phyloP scores from a whole-genome alignment of 2,329 filamentous ascomycete genomes.

The Trichoderma sp. region DNA sequence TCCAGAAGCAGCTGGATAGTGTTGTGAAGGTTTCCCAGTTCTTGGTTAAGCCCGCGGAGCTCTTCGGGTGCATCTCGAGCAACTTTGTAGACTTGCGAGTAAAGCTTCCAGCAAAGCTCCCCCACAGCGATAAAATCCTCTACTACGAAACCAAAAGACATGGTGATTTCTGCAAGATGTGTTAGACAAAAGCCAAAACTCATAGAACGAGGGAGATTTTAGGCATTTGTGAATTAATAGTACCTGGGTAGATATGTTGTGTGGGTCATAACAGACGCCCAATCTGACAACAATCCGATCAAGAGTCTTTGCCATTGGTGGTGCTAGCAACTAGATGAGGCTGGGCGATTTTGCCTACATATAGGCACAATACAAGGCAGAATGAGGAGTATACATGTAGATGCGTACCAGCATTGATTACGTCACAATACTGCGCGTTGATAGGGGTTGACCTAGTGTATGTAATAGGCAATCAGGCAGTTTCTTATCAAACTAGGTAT shows the following conservation, averaged over 20 bases:
- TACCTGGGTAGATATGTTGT: background rate
- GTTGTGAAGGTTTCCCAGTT: background rate
- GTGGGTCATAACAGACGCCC: too few relatives aligned
- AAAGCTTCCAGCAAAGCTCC: background rate
- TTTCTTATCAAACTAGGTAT: too few relatives aligned
- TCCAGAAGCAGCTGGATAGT: background rate
- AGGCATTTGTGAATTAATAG: background rate
- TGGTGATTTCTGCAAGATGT: background rate
- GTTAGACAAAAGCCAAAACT: background rate
- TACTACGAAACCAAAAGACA: background rate
- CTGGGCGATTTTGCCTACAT: background rate
- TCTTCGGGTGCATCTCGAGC: background rate
- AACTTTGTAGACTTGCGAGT: slow-evolving; percentile 5
- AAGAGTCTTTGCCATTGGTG: background rate
- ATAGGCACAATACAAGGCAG: background rate
- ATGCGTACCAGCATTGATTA: too few relatives aligned
- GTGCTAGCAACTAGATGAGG: background rate
- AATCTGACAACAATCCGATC: too few relatives aligned
- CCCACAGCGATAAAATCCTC: background rate
- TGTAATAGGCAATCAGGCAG: too few relatives aligned
- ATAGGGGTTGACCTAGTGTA: too few relatives aligned
- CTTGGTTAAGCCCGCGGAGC: background rate
- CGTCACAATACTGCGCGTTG: too few relatives aligned
- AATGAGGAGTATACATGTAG: background rate
- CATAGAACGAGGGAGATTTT: background rate